These are phyloP conservation scores for Bryoerythrophyllum caledonicum DNA, from an alignment of 225 moss, liverwort and hornwort genomes.

Conservation along the genomic window DNA sequence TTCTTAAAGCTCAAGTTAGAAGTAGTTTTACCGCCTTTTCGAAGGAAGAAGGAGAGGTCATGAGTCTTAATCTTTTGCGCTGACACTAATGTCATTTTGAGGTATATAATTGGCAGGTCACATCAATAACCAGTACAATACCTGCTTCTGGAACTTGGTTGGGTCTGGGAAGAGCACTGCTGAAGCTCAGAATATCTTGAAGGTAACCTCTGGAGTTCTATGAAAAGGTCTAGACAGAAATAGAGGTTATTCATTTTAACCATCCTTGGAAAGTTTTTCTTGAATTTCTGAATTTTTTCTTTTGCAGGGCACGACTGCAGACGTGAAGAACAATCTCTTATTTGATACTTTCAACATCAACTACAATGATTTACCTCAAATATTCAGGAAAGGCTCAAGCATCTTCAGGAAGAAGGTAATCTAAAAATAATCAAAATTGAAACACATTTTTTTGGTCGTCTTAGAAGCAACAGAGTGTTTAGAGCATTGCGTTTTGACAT, in stretches of 20 bases:
- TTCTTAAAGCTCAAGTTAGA: too few species aligned
- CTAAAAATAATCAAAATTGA: too few species aligned
- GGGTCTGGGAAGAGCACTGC: constrained; percentile 56
- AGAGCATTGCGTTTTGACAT: too few species aligned
- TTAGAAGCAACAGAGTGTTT: too few species aligned
- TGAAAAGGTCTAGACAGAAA: background rate
- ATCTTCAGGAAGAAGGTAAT: constrained; percentile 72
- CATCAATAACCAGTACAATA: constrained; percentile 73
- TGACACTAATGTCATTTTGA: background rate
- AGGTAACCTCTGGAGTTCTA: constrained; percentile 40
- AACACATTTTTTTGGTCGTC: too few species aligned
- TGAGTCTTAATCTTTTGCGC: background rate
- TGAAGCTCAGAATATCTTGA: constrained; percentile 70
- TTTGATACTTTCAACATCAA: constrained; percentile 70
- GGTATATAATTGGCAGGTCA: constrained; percentile 50
- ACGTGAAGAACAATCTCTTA: constrained; percentile 80
- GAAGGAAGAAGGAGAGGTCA: too few species aligned
- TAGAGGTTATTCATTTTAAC: background rate
- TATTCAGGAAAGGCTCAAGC: constrained; percentile 91
- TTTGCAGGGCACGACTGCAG: constrained; percentile 74
- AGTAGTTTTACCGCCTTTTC: too few species aligned
- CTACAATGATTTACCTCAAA: constrained; percentile 81
- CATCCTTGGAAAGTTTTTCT: background rate
- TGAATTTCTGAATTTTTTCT: background rate
- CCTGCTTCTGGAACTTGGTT: constrained; percentile 21